Percentiles rank a stretch among this genome's conserved stretches.
Evolutionary conservation across 306 rosid genomes (phyloP).

Genomic region (Begonia masoniana): DNA sequence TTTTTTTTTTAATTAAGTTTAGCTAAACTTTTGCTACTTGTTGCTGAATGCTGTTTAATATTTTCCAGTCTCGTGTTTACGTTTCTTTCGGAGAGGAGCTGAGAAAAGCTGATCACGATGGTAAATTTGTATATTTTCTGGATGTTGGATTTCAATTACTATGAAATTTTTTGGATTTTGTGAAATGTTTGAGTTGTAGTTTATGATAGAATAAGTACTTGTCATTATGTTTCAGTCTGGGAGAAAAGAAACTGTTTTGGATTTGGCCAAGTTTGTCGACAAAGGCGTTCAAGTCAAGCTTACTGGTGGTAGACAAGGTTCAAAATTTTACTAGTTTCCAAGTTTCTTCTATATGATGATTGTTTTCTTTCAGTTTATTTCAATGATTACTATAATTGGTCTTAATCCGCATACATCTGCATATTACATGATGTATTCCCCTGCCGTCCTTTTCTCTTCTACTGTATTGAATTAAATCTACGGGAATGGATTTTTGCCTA

Average conservation of each 20-base stretch:
- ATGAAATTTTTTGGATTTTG: background rate
- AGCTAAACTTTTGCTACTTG: no score
- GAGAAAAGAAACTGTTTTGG: constrained; percentile 74
- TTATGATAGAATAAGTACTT: no score
- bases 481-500: background rate
- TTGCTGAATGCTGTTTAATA: no score
- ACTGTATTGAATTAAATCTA: background rate
- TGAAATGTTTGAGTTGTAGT: background rate
- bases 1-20: no score
- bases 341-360: background rate
- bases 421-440: background rate
- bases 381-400: no score
- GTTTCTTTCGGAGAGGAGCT: constrained; percentile 4
- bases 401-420: background rate
- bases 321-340: background rate
- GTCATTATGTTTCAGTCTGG: constrained; percentile 34
- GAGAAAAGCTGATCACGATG: constrained; percentile 12
- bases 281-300: constrained; percentile 92
- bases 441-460: background rate
- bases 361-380: background rate
- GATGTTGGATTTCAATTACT: background rate
- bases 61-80: no score
- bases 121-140: constrained; percentile 3
- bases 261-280: constrained; percentile 81
- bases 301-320: constrained; percentile 89